These are phyloP conservation scores for Stereocaulon alpinum DNA, from an alignment of 495 filamentous ascomycete species.

Conservation along the genomic window DNA sequence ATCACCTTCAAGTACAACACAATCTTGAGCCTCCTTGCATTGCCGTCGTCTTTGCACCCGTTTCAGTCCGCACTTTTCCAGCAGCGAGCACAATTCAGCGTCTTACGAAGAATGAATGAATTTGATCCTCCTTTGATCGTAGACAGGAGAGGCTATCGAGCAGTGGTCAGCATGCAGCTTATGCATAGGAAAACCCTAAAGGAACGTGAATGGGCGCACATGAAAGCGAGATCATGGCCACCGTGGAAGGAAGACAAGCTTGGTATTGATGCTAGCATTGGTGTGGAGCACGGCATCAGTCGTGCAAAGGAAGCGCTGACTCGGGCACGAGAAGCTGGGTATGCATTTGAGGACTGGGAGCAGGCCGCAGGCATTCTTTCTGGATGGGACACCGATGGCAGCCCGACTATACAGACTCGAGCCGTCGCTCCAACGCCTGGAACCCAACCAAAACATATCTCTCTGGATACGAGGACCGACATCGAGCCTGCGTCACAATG, in stretches of 20 bases:
- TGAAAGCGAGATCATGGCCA: conserved; percentile 58
- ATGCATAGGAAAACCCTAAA: conserved; percentile 50
- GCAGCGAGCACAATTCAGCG: conserved; percentile 52
- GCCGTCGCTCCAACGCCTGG: conserved; percentile 25
- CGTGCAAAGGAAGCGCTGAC: conserved; percentile 46
- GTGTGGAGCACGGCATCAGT: conserved; percentile 45
- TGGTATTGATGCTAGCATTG: conserved; percentile 47
- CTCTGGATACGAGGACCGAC: background rate
- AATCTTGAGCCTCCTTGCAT: conserved; percentile 45
- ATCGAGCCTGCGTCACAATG: background rate
- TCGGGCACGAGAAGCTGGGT: conserved; percentile 57
- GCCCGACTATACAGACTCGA: conserved; percentile 59
- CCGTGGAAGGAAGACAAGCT: conserved; percentile 58
- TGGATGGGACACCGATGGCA: conserved; percentile 59
- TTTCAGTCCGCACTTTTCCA: conserved; percentile 39
- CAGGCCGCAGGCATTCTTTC: conserved; percentile 43
- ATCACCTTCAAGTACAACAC: conserved; percentile 38
- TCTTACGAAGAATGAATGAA: conserved; percentile 51
- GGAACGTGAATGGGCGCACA: conserved; percentile 47
- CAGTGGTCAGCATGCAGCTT: conserved; percentile 47
- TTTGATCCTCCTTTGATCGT: conserved; percentile 47
- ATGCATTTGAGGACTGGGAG: conserved; percentile 46
- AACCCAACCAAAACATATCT: conserved; percentile 8
- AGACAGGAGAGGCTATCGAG: conserved; percentile 52
- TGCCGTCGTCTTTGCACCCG: conserved; percentile 39